Conservation (phyloP, 1,284 basidiomycete genomes). For the Abortiporus biennis region DNA sequence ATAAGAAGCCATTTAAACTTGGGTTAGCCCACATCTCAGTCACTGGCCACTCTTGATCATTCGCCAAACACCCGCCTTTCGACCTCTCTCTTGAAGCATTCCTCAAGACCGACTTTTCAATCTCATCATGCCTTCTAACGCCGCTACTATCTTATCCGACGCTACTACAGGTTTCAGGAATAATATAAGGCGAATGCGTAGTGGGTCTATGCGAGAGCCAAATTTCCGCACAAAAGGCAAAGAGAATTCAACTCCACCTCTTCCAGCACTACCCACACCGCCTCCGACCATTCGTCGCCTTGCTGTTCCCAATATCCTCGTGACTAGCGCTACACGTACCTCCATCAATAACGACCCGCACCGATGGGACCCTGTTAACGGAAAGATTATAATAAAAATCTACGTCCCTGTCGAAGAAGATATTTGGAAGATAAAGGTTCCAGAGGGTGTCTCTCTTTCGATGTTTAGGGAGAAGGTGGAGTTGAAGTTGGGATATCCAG, state of each 20-base stretch:
- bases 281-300: background rate
- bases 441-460: slow-evolving; percentile 23
- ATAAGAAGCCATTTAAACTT: background rate
- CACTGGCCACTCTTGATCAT: background rate
- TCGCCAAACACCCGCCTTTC: background rate
- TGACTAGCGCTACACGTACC: background rate
- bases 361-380: slow-evolving; percentile 28
- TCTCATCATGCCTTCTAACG: slow-evolving; percentile 7
- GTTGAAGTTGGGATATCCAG: slow-evolving; percentile 29
- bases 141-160: slow-evolving; percentile 12
- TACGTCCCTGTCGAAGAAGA: slow-evolving; percentile 33
- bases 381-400: slow-evolving; percentile 34
- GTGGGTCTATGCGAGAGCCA: slow-evolving; percentile 8
- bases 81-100: background rate
- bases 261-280: background rate
- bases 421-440: slow-evolving; percentile 33
- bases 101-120: background rate
- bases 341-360: slow-evolving; percentile 9
- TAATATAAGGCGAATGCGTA: slow-evolving; percentile 13
- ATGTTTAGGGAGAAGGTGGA: slow-evolving; percentile 27
- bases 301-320: background rate
- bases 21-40: background rate
- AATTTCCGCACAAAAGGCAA: slow-evolving; percentile 12
- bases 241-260: slow-evolving; percentile 10
- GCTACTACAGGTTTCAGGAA: slow-evolving; percentile 13